phyloP scores from a whole-genome alignment of 331 rosid species.

The Ulmus americana region DNA sequence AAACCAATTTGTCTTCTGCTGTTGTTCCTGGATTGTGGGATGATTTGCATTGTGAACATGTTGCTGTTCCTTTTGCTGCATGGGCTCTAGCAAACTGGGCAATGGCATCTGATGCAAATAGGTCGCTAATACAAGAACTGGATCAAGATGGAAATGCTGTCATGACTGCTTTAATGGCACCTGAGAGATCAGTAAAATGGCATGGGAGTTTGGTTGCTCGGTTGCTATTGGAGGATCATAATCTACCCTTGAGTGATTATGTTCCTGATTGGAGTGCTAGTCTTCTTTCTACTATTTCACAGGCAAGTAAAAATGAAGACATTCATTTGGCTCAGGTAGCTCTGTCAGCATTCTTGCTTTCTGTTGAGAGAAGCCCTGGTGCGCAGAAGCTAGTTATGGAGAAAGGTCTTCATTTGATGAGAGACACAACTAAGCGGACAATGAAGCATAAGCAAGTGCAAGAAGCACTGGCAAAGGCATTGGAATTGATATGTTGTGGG shows the following conservation, averaged over 20 bases:
- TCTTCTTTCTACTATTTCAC: constrained; percentile 79
- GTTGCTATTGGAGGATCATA: constrained; percentile 65
- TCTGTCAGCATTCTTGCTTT: constrained; percentile 73
- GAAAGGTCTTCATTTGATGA: constrained; percentile 75
- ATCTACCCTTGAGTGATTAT: constrained; percentile 62
- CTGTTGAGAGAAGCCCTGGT: constrained; percentile 65
- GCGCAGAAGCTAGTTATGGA: constrained; percentile 70
- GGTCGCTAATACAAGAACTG: constrained; percentile 66
- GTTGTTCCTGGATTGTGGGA: constrained; percentile 98
- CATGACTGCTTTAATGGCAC: constrained; percentile 84
- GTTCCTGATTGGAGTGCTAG: constrained; percentile 87
- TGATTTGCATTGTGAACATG: constrained; percentile 89
- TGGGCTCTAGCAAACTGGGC: constrained; percentile 99
- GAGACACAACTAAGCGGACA: constrained; percentile 67
- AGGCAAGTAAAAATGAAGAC: constrained; percentile 78
- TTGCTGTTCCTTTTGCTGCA: constrained; percentile 95
- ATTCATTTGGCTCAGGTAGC: constrained; percentile 75
- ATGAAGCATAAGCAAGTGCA: constrained; percentile 63
- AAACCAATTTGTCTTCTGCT: constrained; percentile 42
- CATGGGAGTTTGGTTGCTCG: constrained; percentile 85
- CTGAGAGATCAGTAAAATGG: constrained; percentile 98
- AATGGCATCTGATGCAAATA: constrained; percentile 58
- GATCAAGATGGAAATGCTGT: constrained; percentile 90
- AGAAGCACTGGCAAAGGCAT: constrained; percentile 73
- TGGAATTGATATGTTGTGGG: constrained; percentile 64